Conservation (phyloP, 2,329 filamentous ascomycete genomes). For the Cercospora sp. region DNA sequence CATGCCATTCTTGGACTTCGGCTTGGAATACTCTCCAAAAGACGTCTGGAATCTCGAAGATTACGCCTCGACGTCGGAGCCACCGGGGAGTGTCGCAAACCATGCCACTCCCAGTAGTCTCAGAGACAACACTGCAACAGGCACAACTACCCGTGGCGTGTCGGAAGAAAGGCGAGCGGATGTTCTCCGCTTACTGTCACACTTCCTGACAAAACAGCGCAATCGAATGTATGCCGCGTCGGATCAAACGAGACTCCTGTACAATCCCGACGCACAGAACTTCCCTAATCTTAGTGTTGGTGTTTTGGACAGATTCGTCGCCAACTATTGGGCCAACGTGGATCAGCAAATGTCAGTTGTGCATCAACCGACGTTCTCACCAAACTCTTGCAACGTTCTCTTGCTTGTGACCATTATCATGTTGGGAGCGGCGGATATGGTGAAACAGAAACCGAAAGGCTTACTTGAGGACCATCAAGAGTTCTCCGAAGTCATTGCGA, state of each 20-base stretch:
- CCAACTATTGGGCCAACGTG: slow-evolving; percentile 89
- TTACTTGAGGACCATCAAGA: slow-evolving; percentile 73
- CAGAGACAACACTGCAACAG: not conserved
- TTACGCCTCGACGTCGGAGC: slow-evolving; percentile 13
- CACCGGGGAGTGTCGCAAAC: slow-evolving; percentile 8
- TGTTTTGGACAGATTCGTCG: slow-evolving; percentile 92
- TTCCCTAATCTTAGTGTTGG: slow-evolving; percentile 67
- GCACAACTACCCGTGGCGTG: not conserved
- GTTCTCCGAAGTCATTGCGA: slow-evolving; percentile 82
- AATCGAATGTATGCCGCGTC: slow-evolving; percentile 3
- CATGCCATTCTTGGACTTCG: slow-evolving; percentile 33
- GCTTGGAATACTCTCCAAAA: slow-evolving; percentile 29
- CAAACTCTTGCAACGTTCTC: slow-evolving; percentile 77
- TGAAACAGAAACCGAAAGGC: slow-evolving; percentile 72
- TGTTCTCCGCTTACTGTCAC: slow-evolving; percentile 9
- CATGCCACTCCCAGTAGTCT: slow-evolving; percentile 10
- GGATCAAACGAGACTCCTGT: slow-evolving; percentile 17
- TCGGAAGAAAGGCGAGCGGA: slow-evolving; percentile 17
- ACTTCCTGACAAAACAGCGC: slow-evolving; percentile 20
- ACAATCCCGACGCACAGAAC: slow-evolving; percentile 16
- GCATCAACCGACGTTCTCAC: slow-evolving; percentile 86
- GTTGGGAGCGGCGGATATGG: slow-evolving; percentile 82
- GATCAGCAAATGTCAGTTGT: slow-evolving; percentile 88
- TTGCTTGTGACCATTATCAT: slow-evolving; percentile 84
- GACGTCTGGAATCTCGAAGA: slow-evolving; percentile 28